A percentile compares a stretch with the other conserved stretches of the same genome.
phyloP scores from a whole-genome alignment of 202 grass and related monocot genomes.

The Carex arenaria region DNA sequence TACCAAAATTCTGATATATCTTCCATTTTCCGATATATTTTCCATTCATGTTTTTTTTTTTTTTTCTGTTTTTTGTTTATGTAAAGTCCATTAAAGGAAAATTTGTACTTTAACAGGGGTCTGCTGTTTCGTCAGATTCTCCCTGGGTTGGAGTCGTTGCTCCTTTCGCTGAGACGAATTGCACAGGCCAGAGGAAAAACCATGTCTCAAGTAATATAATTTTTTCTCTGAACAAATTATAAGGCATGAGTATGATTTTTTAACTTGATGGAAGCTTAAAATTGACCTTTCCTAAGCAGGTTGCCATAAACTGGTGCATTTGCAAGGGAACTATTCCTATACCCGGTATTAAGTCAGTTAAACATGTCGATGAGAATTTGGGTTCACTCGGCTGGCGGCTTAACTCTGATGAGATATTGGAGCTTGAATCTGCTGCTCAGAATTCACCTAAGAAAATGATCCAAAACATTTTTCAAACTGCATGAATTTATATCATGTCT shows the following conservation, averaged over 20 bases:
- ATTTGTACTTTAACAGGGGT: conserved; percentile 38
- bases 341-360: conserved; percentile 65
- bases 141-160: conserved; percentile 60
- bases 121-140: conserved; percentile 91
- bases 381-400: conserved; percentile 80
- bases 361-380: conserved; percentile 65
- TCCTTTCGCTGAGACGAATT: conserved; percentile 50
- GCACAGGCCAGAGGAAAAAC: conserved; percentile 72
- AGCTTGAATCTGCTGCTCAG: conserved; percentile 67
- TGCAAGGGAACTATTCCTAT: conserved; percentile 85
- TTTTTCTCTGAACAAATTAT: conserved; percentile 9
- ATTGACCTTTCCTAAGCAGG: conserved; percentile 33
- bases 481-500: conserved; percentile 23
- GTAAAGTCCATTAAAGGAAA: background rate
- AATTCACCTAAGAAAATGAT: conserved; percentile 71
- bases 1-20: background rate
- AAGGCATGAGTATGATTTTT: background rate
- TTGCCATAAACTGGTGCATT: conserved; percentile 97
- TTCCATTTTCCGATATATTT: background rate
- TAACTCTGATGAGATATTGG: conserved; percentile 46
- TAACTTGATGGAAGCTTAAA: background rate
- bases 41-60: background rate
- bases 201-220: conserved; percentile 61
- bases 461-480: conserved; percentile 87
- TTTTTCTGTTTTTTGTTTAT: background rate